Percentiles rank a stretch among this genome's conserved stretches.
Conservation (phyloP, 805 yeast species). For the Candida maesae region DNA sequence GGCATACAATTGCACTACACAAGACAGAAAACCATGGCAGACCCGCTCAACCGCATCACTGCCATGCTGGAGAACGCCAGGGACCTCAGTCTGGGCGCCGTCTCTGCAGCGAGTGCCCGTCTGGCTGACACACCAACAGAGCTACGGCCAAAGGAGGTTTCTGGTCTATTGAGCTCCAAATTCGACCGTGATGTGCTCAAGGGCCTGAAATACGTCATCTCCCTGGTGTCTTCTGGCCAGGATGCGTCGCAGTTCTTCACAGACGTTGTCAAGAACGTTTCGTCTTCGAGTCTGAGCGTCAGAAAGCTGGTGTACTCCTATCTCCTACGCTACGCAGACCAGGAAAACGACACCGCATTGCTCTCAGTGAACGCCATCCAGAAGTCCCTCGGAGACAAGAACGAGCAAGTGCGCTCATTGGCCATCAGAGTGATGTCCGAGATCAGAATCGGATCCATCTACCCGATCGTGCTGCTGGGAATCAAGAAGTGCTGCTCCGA, state of each 20-base stretch:
- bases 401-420: slow-evolving; percentile 63
- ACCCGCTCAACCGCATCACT: slow-evolving; percentile 57
- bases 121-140: slow-evolving; percentile 56
- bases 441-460: slow-evolving; percentile 75
- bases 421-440: slow-evolving; percentile 80
- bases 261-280: slow-evolving; percentile 84
- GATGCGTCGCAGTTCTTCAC: slow-evolving; percentile 54
- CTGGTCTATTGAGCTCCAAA: slow-evolving; percentile 61
- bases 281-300: slow-evolving; percentile 59
- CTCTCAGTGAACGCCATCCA: slow-evolving; percentile 90
- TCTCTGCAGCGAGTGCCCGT: slow-evolving; percentile 69
- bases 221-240: slow-evolving; percentile 39
- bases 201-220: slow-evolving; percentile 56
- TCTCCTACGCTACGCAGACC: slow-evolving; percentile 70
- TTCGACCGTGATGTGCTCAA: slow-evolving; percentile 58
- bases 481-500: slow-evolving; percentile 67
- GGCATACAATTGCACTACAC: background rate
- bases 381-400: slow-evolving; percentile 67
- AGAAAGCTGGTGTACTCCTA: slow-evolving; percentile 76
- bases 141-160: slow-evolving; percentile 63
- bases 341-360: slow-evolving; percentile 85
- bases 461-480: slow-evolving; percentile 73
- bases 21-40: slow-evolving; percentile 39
- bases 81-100: slow-evolving; percentile 77
- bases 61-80: slow-evolving; percentile 77